These are phyloP conservation scores for Botryosphaeria dothidea DNA, from an alignment of 2,329 filamentous ascomycete species.

Conservation along the genomic window DNA sequence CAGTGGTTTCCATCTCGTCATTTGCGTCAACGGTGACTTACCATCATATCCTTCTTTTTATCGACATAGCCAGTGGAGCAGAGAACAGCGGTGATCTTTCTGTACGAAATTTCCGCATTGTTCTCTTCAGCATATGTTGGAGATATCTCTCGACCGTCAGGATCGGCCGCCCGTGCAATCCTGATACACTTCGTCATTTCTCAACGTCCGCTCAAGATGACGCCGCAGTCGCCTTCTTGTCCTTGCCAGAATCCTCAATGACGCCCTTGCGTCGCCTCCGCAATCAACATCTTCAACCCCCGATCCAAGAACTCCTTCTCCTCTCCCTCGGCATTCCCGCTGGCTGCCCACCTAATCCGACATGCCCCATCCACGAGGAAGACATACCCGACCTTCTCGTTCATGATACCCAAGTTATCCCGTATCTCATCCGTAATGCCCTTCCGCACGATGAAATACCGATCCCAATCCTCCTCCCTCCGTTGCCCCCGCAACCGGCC, in stretches of 20 bases:
- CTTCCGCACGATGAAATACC: slow-evolving; percentile 61
- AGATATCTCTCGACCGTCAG: too few relatives aligned
- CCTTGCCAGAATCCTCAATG: slow-evolving; percentile 27
- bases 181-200: background rate
- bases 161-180: background rate
- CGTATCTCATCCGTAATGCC: slow-evolving; percentile 58
- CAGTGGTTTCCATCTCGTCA: slow-evolving; percentile 24
- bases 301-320: slow-evolving; percentile 69
- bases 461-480: slow-evolving; percentile 53
- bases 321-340: slow-evolving; percentile 64
- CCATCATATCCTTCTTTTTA: background rate
- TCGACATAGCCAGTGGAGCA: background rate
- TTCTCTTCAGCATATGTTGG: too few relatives aligned
- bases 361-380: slow-evolving; percentile 88
- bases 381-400: slow-evolving; percentile 89
- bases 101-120: background rate
- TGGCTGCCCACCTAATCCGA: slow-evolving; percentile 92
- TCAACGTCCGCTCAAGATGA: background rate
- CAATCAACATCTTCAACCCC: slow-evolving; percentile 63
- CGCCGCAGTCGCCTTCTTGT: background rate
- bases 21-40: slow-evolving; percentile 21
- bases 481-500: slow-evolving; percentile 50
- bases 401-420: slow-evolving; percentile 69
- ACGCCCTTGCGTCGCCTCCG: slow-evolving; percentile 46
- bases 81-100: background rate